Evolutionary conservation across 495 filamentous ascomycete genomes (phyloP).

Genomic region (Polyplosphaeria fusca): DNA sequence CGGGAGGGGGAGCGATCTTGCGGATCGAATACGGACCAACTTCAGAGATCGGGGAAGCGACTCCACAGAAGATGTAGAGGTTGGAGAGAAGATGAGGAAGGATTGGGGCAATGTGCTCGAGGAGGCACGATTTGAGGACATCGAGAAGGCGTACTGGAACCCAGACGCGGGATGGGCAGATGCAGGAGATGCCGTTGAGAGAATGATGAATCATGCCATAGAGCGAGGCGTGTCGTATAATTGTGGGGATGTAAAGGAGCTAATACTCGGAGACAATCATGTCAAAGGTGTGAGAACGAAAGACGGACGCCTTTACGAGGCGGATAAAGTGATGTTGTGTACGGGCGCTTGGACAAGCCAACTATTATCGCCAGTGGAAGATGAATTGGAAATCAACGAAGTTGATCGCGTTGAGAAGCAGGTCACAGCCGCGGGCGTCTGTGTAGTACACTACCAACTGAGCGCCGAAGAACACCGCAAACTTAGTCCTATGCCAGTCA

Average conservation of each 20-base stretch:
- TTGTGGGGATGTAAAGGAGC: constrained; percentile 36
- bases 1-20: constrained; percentile 37
- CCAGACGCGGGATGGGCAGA: constrained; percentile 45
- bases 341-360: constrained; percentile 37
- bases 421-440: constrained; percentile 43
- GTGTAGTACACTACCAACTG: constrained; percentile 43
- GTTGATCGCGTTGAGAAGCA: constrained; percentile 41
- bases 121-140: constrained; percentile 32
- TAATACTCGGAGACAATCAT: constrained; percentile 31
- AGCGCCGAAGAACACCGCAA: constrained; percentile 33
- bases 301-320: constrained; percentile 22
- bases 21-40: constrained; percentile 38
- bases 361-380: constrained; percentile 41
- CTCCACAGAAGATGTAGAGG: constrained; percentile 32
- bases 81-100: constrained; percentile 35
- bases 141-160: constrained; percentile 39
- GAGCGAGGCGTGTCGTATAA: constrained; percentile 41
- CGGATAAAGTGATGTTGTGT: constrained; percentile 30
- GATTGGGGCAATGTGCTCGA: constrained; percentile 34
- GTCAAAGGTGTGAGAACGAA: constrained; percentile 33
- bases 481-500: constrained; percentile 41
- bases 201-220: constrained; percentile 40
- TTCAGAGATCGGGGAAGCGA: constrained; percentile 34
- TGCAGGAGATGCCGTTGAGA: constrained; percentile 39
- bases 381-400: constrained; percentile 35